These are phyloP conservation scores for Metrosideros polymorpha DNA, from an alignment of 441 rosid species.

Conservation along the genomic window DNA sequence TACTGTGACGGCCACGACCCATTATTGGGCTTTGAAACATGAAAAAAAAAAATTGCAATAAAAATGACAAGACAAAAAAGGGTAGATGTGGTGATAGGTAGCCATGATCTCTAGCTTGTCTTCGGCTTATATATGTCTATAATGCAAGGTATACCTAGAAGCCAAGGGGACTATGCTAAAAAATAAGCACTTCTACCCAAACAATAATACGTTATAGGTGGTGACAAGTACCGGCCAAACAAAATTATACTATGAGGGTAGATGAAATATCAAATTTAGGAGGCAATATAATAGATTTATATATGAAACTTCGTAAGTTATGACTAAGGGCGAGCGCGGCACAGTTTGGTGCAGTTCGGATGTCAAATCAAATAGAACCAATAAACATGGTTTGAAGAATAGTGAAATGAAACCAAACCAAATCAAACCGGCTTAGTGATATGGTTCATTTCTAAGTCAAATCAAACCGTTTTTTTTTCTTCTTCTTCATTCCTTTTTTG, in stretches of 20 bases:
- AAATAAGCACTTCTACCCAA: background rate
- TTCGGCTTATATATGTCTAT: background rate
- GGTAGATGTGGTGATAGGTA: background rate
- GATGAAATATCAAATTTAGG: background rate
- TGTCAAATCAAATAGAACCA: background rate
- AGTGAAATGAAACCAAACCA: background rate
- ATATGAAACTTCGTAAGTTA: background rate
- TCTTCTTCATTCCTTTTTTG: background rate
- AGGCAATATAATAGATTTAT: background rate
- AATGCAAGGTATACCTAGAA: background rate
- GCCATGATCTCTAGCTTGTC: background rate
- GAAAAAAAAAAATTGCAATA: rapidly evolving
- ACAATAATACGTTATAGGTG: background rate
- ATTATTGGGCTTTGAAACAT: background rate
- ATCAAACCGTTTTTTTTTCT: background rate
- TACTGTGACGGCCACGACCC: background rate
- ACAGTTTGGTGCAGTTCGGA: background rate
- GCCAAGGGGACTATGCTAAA: background rate
- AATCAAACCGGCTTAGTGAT: background rate
- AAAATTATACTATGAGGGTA: background rate
- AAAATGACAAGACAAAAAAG: background rate
- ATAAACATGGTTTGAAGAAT: background rate
- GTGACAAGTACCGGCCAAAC: background rate
- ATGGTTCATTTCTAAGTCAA: background rate
- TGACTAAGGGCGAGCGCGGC: rapidly evolving